Evolutionary conservation across 2,329 filamentous ascomycete genomes (phyloP), one percentile per base, ranked within the genome.

Genomic region (Trichoderma oligosporum): DNA sequence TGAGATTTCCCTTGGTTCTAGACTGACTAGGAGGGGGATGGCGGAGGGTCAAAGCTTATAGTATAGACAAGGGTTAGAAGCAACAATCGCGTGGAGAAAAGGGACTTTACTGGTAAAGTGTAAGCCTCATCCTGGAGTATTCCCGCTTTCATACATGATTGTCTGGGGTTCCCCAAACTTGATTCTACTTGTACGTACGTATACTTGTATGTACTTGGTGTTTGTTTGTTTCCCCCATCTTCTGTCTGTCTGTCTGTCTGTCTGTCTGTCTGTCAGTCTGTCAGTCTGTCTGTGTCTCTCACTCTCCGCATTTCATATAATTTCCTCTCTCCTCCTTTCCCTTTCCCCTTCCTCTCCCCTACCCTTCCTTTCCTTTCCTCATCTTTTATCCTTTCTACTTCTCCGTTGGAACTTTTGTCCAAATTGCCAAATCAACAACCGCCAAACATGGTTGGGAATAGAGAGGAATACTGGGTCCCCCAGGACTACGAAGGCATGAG

Each of bases 401-500:
- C n/a, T n/a, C n/a, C n/a, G n/a, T n/a, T n/a, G n/a, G n/a, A n/a
- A n/a, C n/a, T n/a, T n/a, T n/a, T n/a, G n/a, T n/a, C n/a, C n/a
- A 20, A n/a, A 36, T 4, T 16, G 16, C 47, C 11, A 27, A 5
- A 6, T 14, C 12, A 31, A 46, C 12, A 25, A 31, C 36, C 36
- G 38, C 57, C 52, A 41, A n/a, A 18, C 36, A 61, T 61, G 61
- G 57, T 39, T n/a, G 55, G 57, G 35, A 54, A 55, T 38, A 49
- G 51, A 7, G 65, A 68, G 56, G 67, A 66, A 25, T 66, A 65
- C 39, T 72, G 47, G 54, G 44, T 72, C 58, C 63, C 72, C 31
- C 71, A 78, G 53, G 75, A 76, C 41, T 72, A 79, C 60, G 73
- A 79, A 62, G 75, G 74, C 72, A 81, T 80, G 78, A 72, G 76